These are phyloP conservation scores for Athelia psychrophila DNA, from an alignment of 1,284 basidiomycete genomes.

Conservation along the genomic window DNA sequence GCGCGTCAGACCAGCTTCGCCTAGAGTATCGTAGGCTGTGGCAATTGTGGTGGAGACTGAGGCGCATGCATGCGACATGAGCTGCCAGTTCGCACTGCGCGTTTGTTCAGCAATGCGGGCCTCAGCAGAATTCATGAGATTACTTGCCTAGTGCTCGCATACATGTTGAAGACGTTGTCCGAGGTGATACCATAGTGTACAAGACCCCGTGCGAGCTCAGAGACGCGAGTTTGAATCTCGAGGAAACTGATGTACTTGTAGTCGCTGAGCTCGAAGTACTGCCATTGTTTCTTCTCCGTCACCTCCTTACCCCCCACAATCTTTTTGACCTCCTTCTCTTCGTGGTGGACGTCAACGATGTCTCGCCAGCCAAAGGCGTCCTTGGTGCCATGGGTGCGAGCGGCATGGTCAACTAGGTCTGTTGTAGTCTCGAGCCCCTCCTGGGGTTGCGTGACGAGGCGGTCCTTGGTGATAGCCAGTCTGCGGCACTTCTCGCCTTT, in stretches of 20 bases:
- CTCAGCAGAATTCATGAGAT: slow-evolving; percentile 5
- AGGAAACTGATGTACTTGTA: slow-evolving; percentile 81
- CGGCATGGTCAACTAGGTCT: slow-evolving; percentile 77
- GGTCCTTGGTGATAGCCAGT: slow-evolving; percentile 62
- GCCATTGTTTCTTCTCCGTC: slow-evolving; percentile 91
- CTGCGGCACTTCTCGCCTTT: slow-evolving; percentile 70
- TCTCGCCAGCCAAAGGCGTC: slow-evolving; percentile 83
- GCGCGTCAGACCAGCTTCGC: slow-evolving; percentile 84
- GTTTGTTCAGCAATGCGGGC: slow-evolving; percentile 4
- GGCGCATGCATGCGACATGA: slow-evolving; percentile 82
- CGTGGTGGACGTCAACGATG: slow-evolving; percentile 71
- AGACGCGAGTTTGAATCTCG: slow-evolving; percentile 63
- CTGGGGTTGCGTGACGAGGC: slow-evolving; percentile 71
- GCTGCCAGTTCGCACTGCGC: slow-evolving; percentile 87
- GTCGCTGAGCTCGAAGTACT: slow-evolving; percentile 89
- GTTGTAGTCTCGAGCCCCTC: slow-evolving; percentile 82
- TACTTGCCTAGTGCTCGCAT: slow-evolving; percentile 81
- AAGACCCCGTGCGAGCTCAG: slow-evolving; percentile 72
- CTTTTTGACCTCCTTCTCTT: slow-evolving; percentile 91
- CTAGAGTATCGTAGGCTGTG: slow-evolving; percentile 97
- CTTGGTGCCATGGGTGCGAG: slow-evolving; percentile 71
- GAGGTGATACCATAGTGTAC: slow-evolving; percentile 69
- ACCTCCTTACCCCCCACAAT: slow-evolving; percentile 80
- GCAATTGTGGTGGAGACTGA: slow-evolving; percentile 82
- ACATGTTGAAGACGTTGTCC: slow-evolving; percentile 89